These are phyloP conservation scores for Psidium guajava DNA, from an alignment of 345 rosid species.

Conservation along the genomic window DNA sequence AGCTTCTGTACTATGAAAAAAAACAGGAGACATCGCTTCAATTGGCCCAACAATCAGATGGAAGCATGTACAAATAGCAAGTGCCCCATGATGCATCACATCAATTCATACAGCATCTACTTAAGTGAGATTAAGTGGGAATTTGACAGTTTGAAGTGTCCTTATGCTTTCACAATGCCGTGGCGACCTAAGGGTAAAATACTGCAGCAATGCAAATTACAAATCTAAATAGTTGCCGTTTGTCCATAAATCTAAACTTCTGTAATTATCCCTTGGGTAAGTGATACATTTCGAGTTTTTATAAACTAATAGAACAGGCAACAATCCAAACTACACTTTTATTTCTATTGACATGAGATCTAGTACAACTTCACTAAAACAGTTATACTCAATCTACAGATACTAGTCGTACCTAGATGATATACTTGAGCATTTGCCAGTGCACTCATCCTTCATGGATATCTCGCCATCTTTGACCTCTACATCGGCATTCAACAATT, in stretches of 20 bases:
- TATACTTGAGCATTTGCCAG: conserved; percentile 11
- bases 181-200: neutral
- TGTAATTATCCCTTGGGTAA: neutral
- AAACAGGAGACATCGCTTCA: neutral
- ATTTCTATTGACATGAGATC: neutral
- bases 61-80: neutral
- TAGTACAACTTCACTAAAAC: neutral
- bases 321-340: neutral
- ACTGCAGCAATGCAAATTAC: neutral
- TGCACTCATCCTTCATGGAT: conserved; percentile 14
- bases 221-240: neutral
- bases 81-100: neutral
- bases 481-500: conserved; percentile 13
- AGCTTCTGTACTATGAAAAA: neutral
- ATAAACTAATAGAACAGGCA: neutral
- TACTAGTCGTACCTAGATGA: conserved; percentile 18
- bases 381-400: neutral
- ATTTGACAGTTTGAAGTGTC: neutral
- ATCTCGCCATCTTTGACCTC: conserved; percentile 10
- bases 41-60: neutral
- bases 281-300: neutral
- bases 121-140: neutral
- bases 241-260: neutral
- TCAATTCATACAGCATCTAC: neutral
- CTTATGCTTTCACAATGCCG: neutral